Conservation (phyloP, 495 filamentous ascomycete genomes). For the Symbiotaphrina buchneri region DNA sequence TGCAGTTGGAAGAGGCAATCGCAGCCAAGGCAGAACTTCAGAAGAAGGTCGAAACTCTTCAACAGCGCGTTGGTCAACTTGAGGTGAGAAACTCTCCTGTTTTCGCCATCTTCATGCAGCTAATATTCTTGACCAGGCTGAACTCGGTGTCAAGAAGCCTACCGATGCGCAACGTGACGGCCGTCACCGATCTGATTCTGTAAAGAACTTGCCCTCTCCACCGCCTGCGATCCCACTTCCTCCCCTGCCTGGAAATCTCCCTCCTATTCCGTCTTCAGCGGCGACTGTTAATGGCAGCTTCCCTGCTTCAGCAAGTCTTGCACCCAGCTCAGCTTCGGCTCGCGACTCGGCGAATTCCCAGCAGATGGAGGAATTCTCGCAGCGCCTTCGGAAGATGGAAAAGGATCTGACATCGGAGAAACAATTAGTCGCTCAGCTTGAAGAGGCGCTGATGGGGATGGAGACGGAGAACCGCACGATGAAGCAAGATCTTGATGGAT, state of each 20-base stretch:
- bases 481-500: slow-evolving; percentile 69
- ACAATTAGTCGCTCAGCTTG: slow-evolving; percentile 79
- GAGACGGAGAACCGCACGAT: slow-evolving; percentile 69
- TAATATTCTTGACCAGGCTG: slow-evolving; percentile 22
- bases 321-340: slow-evolving; percentile 28
- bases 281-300: slow-evolving; percentile 10
- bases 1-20: slow-evolving; percentile 32
- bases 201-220: slow-evolving; percentile 66
- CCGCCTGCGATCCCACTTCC: slow-evolving; percentile 84
- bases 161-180: slow-evolving; percentile 2
- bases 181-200: slow-evolving; percentile 56
- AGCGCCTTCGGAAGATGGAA: slow-evolving; percentile 85
- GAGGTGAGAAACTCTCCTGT: slow-evolving; percentile 27
- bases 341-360: slow-evolving; percentile 50
- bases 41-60: slow-evolving; percentile 30
- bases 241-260: slow-evolving; percentile 42
- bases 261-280: slow-evolving; percentile 6
- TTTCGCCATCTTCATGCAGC: slow-evolving; percentile 2
- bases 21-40: slow-evolving; percentile 28
- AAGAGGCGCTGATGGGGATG: slow-evolving; percentile 86
- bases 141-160: slow-evolving; percentile 24
- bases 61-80: slow-evolving; percentile 35
- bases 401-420: slow-evolving; percentile 93
- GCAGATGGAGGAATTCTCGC: slow-evolving; percentile 80
- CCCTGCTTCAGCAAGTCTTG: slow-evolving; percentile 21